phyloP scores from a whole-genome alignment of 2,329 filamentous ascomycete species.

The Neurospora sp. region DNA sequence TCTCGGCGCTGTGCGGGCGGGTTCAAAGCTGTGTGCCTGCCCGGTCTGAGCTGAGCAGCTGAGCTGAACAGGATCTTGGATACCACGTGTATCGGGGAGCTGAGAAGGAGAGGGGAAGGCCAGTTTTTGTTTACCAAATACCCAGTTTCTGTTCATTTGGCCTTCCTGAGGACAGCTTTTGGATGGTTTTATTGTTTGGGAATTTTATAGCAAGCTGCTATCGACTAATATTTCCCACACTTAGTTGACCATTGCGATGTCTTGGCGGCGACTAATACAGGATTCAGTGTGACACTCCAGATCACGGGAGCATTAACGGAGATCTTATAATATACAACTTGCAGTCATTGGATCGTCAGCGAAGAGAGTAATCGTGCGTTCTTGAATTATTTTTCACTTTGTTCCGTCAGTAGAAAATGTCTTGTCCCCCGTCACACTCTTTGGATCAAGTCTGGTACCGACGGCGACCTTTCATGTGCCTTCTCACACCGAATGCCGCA shows the following conservation, averaged over 20 bases:
- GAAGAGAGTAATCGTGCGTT: too few relatives aligned
- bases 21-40: too few relatives aligned
- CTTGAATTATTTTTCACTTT: too few relatives aligned
- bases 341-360: not conserved
- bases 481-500: not conserved
- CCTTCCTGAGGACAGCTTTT: not conserved
- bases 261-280: not conserved
- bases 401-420: not conserved
- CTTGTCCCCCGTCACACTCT: not conserved
- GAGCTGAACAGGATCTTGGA: not conserved
- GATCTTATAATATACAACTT: not conserved
- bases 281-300: not conserved
- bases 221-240: too few relatives aligned
- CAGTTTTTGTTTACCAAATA: not conserved
- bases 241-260: not conserved
- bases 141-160: not conserved
- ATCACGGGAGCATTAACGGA: not conserved
- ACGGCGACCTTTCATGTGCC: not conserved
- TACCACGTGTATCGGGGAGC: not conserved
- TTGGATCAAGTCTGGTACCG: not conserved
- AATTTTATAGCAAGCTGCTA: not conserved
- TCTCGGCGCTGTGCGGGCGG: too few relatives aligned
- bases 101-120: not conserved
- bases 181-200: not conserved
- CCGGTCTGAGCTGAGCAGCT: too few relatives aligned